Percentiles rank a stretch among this genome's conserved stretches.
Evolutionary conservation across 495 filamentous ascomycete species (phyloP).

Genomic region (Viridothelium virens): DNA sequence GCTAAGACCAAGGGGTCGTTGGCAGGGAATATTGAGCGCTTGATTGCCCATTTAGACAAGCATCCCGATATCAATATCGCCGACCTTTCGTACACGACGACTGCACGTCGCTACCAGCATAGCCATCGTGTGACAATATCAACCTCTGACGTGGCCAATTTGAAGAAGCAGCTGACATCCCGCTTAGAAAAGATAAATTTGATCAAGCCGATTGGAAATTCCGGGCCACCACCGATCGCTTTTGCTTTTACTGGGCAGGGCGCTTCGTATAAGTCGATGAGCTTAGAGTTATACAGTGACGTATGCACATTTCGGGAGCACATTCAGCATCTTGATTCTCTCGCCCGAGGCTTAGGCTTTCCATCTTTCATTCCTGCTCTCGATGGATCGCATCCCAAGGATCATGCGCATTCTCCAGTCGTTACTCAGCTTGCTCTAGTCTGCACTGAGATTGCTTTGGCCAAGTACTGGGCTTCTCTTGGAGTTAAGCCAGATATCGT

Average conservation of each 20-base stretch:
- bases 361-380: slow-evolving; percentile 16
- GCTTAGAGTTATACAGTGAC: slow-evolving; percentile 7
- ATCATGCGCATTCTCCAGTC: neutral
- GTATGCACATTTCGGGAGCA: slow-evolving; percentile 9
- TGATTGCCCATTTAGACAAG: slow-evolving; percentile 39
- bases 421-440: slow-evolving; percentile 31
- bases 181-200: slow-evolving; percentile 25
- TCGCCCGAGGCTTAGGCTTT: slow-evolving; percentile 12
- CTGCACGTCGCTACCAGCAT: slow-evolving; percentile 65
- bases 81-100: slow-evolving; percentile 69
- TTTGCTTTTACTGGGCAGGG: slow-evolving; percentile 24
- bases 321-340: slow-evolving; percentile 8
- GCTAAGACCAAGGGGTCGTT: slow-evolving; percentile 41
- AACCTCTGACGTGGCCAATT: slow-evolving; percentile 12
- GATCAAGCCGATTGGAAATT: slow-evolving; percentile 21
- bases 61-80: slow-evolving; percentile 40
- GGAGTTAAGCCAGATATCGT: slow-evolving; percentile 32
- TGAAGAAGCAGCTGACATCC: neutral
- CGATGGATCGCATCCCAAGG: neutral
- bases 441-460: slow-evolving; percentile 34
- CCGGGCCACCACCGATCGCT: slow-evolving; percentile 5
- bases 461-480: slow-evolving; percentile 30
- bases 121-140: slow-evolving; percentile 19
- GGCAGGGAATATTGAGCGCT: slow-evolving; percentile 28
- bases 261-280: slow-evolving; percentile 11